Conservation (phyloP, 768 basidiomycete genomes). For the Panaeolus cyanescens region DNA sequence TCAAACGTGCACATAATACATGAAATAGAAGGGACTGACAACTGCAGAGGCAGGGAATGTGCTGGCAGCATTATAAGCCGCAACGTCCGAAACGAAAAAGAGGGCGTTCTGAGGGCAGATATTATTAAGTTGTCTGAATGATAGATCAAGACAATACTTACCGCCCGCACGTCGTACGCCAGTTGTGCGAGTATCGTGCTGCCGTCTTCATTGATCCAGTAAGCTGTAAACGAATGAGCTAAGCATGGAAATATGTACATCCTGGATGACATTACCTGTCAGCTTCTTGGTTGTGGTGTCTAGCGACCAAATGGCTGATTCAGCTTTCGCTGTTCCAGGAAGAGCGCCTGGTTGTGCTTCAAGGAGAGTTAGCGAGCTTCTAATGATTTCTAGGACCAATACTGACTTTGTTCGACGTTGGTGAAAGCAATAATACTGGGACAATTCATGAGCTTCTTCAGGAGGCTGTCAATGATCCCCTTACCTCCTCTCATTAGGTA, state of each 20-base stretch:
- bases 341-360: conserved; percentile 33
- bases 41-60: conserved; percentile 30
- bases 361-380: background rate
- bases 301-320: conserved; percentile 51
- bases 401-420: conserved; percentile 38
- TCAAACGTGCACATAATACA: background rate
- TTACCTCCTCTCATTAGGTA: conserved; percentile 16
- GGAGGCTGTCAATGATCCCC: conserved; percentile 7
- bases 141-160: conserved; percentile 11
- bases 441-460: background rate
- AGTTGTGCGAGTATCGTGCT: conserved; percentile 37
- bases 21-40: conserved; percentile 25
- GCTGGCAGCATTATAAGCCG: conserved; percentile 37
- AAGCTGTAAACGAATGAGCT: conserved; percentile 30
- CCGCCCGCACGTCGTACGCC: conserved; percentile 37
- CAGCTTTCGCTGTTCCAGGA: conserved; percentile 30
- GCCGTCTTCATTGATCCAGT: conserved; percentile 48
- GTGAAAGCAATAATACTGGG: conserved; percentile 35
- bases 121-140: too few species aligned
- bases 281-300: conserved; percentile 38
- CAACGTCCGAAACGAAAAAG: conserved; percentile 46
- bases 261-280: conserved; percentile 30
- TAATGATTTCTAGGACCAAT: too few species aligned
- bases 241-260: background rate
- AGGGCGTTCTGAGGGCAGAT: conserved; percentile 32